A percentile compares a stretch with the other conserved stretches of the same genome.
Evolutionary conservation across 1,139 yeast species (phyloP).

Genomic region (Blastobotrys arbuscula): DNA sequence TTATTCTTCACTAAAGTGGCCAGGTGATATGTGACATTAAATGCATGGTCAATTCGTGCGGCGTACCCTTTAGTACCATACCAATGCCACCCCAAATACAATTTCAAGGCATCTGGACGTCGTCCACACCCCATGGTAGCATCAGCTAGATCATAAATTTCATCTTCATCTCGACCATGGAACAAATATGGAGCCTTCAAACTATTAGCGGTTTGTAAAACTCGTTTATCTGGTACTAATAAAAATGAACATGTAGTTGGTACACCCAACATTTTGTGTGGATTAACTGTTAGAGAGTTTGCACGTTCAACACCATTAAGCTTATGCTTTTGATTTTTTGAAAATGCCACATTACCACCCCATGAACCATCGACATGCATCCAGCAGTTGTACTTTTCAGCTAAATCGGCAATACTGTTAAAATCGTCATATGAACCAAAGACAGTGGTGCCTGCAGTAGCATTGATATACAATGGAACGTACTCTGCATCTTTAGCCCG

Average conservation of each 20-base stretch:
- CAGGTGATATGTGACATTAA: constrained; percentile 55
- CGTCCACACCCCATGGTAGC: constrained; percentile 95
- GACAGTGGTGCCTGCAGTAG: constrained; percentile 88
- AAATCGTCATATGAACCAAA: constrained; percentile 79
- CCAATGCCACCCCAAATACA: constrained; percentile 77
- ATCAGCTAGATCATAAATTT: constrained; percentile 74
- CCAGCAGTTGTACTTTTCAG: constrained; percentile 56
- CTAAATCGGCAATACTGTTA: constrained; percentile 47
- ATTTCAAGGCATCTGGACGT: constrained; percentile 73
- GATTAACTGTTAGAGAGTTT: constrained; percentile 76
- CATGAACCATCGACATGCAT: constrained; percentile 86
- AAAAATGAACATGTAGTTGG: constrained; percentile 83
- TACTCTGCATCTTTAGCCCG: constrained; percentile 47
- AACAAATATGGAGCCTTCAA: constrained; percentile 76
- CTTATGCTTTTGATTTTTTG: constrained; percentile 43
- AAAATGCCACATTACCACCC: constrained; percentile 83
- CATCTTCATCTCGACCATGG: constrained; percentile 51
- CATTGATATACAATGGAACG: constrained; percentile 71
- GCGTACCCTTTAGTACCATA: constrained; percentile 56
- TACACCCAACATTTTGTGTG: constrained; percentile 88
- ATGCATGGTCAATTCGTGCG: constrained; percentile 67
- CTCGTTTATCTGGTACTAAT: constrained; percentile 59
- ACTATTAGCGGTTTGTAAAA: constrained; percentile 69
- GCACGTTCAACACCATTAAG: constrained; percentile 61
- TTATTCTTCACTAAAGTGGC: constrained; percentile 39